phyloP scores from a whole-genome alignment of 78 protist genomes.

The Capsaspora owczarzaki region DNA sequence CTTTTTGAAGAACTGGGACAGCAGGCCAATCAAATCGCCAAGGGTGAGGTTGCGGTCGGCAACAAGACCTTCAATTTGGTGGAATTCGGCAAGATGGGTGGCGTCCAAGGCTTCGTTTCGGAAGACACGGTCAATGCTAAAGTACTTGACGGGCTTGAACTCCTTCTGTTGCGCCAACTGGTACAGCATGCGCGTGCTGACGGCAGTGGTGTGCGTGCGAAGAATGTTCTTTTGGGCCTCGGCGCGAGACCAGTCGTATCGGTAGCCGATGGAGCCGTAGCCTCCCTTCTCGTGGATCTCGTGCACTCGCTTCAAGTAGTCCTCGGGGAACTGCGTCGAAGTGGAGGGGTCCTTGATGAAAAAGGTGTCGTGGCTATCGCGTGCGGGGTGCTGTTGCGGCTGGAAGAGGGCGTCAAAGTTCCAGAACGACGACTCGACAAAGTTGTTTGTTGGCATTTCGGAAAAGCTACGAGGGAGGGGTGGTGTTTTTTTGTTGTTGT shows the following conservation, averaged over 20 bases:
- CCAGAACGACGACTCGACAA: slow-evolving; percentile 96
- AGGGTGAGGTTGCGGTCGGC: slow-evolving; percentile 83
- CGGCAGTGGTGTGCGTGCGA: slow-evolving; percentile 99
- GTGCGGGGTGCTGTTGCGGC: slow-evolving; percentile 99
- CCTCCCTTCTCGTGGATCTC: slow-evolving; percentile 74
- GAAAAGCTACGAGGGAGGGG: slow-evolving; percentile 48
- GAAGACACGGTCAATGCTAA: slow-evolving; percentile 98
- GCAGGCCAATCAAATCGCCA: slow-evolving; percentile 84
- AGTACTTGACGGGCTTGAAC: slow-evolving; percentile 81
- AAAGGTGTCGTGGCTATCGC: slow-evolving; percentile 99
- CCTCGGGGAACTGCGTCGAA: slow-evolving; percentile 43
- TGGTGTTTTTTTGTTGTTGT: not conserved
- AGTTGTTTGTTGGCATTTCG: slow-evolving; percentile 93
- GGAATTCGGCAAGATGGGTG: slow-evolving; percentile 98
- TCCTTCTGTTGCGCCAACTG: slow-evolving; percentile 55
- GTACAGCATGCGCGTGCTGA: slow-evolving; percentile 88
- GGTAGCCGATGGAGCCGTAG: slow-evolving; percentile 59
- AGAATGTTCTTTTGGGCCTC: slow-evolving; percentile 90
- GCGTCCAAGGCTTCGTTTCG: slow-evolving; percentile 98
- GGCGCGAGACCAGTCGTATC: slow-evolving; percentile 83
- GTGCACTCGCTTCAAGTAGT: slow-evolving; percentile 80
- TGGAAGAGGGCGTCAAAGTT: slow-evolving; percentile 98
- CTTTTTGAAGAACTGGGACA: slow-evolving; percentile 81
- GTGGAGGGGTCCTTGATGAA: slow-evolving; percentile 52
- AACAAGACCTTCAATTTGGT: slow-evolving; percentile 96